Evolutionary conservation across 805 yeast species (phyloP), one percentile per base, ranked within the genome.

Genomic region (Saccharomycopsis guyanensis): DNA sequence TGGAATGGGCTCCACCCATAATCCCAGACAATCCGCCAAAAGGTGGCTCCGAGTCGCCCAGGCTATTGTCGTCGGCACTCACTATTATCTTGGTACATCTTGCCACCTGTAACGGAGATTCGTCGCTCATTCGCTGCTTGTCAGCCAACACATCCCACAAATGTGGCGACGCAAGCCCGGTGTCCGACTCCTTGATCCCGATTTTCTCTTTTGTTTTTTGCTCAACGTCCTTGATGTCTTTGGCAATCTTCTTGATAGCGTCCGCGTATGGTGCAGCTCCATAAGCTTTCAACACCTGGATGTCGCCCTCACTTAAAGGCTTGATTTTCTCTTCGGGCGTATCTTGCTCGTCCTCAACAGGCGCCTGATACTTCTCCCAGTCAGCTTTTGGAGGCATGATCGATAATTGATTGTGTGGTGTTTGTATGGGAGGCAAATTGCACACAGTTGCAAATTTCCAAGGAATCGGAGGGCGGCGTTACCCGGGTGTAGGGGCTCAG

Each of bases 141-240:
- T 93, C 99, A 23, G 97, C 97, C 73, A 81, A 78, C 40, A 91
- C 87, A 68, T 93, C 99, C 99, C 99, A 93, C 55, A 91, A 69
- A 60, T 86, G 95, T 4, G 97, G 96, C 43, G 95, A 89, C 16
- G 97, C 87, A 52, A 93, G 72, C n/a, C 99, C 99, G 1, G 99
- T 91, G 65, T 93, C 97, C 59, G 93, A 80, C 65, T 93, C 99
- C 61, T 86, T 85, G 56, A 85, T 74, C 40, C 99, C 98, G 48
- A 89, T 85, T 64, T 86, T 91, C 62, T 91, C 97, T 62, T 91
- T 91, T 58, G 94, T 94, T 55, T 88, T 78, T 19, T 76, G 72
- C 62, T 91, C 97, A 50, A 93, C 74, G 33, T 75, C 82, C 59
- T 84, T 83, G 57, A 94, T 73, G 65, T 93, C 98, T 57, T 80